These are phyloP conservation scores for Schizopora paradoxa DNA, from an alignment of 1,284 basidiomycete species.

Conservation along the genomic window DNA sequence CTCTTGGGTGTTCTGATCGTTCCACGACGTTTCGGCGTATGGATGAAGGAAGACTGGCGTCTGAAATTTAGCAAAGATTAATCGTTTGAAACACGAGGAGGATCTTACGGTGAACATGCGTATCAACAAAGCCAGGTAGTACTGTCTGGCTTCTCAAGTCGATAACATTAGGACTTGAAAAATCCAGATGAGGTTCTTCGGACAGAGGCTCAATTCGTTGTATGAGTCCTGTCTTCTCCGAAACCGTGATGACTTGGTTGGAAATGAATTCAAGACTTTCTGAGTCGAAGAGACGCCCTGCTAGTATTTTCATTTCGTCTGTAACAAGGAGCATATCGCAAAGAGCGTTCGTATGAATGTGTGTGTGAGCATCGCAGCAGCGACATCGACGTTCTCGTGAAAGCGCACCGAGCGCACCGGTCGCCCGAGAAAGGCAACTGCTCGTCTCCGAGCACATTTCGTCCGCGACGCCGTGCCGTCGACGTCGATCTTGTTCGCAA, in stretches of 20 bases:
- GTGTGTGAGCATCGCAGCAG: neutral
- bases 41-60: conserved; percentile 55
- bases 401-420: conserved; percentile 30
- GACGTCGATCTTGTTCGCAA: conserved; percentile 28
- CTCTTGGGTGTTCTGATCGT: conserved; percentile 59
- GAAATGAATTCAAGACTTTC: conserved; percentile 29
- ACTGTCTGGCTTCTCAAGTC: conserved; percentile 50
- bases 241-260: conserved; percentile 39
- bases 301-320: conserved; percentile 28
- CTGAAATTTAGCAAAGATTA: neutral
- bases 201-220: conserved; percentile 24
- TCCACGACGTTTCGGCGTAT: conserved; percentile 56
- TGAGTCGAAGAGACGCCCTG: conserved; percentile 41
- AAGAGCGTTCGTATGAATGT: neutral
- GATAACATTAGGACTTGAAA: conserved; percentile 26
- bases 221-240: conserved; percentile 32
- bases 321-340: neutral
- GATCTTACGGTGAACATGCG: conserved; percentile 57
- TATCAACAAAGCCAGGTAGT: conserved; percentile 62
- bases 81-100: conserved; percentile 2
- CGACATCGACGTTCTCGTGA: conserved; percentile 41
- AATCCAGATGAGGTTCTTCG: conserved; percentile 8
- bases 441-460: no score
- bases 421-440: no score
- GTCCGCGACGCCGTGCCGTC: conserved; percentile 37